Evolutionary conservation across 2,329 filamentous ascomycete genomes (phyloP), one percentile per base, ranked within the genome.

Genomic region (Ophiostoma triangulosporum): DNA sequence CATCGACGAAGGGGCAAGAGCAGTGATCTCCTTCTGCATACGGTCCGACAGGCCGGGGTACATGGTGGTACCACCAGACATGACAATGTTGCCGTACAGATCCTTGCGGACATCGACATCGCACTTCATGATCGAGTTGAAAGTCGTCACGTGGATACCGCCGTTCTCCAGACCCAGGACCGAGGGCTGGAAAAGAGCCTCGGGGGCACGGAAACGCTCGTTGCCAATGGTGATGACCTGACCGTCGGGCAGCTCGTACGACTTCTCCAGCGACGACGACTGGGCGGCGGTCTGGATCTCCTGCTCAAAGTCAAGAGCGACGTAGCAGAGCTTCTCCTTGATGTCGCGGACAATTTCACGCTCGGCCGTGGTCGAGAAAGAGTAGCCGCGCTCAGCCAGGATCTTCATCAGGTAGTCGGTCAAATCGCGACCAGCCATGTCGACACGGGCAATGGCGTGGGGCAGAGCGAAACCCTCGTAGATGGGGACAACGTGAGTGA

Each of bases 61-160:
- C 93, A 98, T 97, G 73, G 93, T 98, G 70, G 93, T 98, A 83
- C 93, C 93, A 86, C 93, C 93, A 82, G 93, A 98, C 93, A 97
- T 97, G 79, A 98, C 93, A 70, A 98, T 97, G 86, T 98, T 98
- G 74, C 90, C 90, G 76, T 98, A 98, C 64, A 98, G 84, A 75
- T 97, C 93, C 85, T 97, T 97, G 80, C 93, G 88, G 76, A 98
- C 93, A 74, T 98, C 93, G 74, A 98, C 90, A 76, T 98, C 93
- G 75, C 93, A 97, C 87, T 98, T 98, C 89, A 97, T 97, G 85
- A 98, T 96, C 68, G 93, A 97, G 86, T 97, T 97, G 88, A 96
- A 97, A 67, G 93, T 97, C 71, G 91, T 97, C 71, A 95, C 90
- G 79, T 97, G 93, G 76, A 98, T 97, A 77, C 93, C 93, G 70